phyloP scores from a whole-genome alignment of 2,329 filamentous ascomycete species.

The Clarireedia monteithiana region DNA sequence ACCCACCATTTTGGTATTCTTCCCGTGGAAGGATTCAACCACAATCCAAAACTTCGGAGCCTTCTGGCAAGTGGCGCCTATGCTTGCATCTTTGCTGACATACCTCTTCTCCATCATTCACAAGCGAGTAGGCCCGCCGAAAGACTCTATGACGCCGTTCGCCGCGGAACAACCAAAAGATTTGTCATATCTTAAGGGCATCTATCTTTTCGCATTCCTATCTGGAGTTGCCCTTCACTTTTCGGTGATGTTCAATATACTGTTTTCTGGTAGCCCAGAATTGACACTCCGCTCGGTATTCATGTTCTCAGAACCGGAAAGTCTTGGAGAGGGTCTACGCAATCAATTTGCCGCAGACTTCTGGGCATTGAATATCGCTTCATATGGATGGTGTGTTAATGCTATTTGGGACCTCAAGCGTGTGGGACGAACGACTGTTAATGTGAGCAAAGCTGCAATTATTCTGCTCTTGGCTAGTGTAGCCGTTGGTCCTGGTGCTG shows the following conservation, averaged over 20 bases:
- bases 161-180: neutral
- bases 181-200: neutral
- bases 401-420: conserved; percentile 1
- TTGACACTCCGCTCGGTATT: neutral
- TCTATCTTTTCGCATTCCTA: neutral
- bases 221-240: neutral
- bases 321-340: neutral
- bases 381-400: neutral
- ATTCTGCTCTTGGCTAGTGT: neutral
- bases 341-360: neutral
- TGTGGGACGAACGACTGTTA: neutral
- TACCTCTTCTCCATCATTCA: neutral
- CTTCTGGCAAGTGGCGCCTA: neutral
- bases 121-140: neutral
- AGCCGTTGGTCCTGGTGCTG: neutral
- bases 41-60: neutral
- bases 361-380: neutral
- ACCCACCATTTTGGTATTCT: neutral
- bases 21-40: neutral
- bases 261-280: neutral
- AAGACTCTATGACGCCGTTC: neutral
- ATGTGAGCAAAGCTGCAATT: neutral
- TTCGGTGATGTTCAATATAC: neutral
- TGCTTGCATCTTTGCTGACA: neutral
- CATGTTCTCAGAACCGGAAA: neutral